A percentile compares a stretch with the other conserved stretches of the same genome.
Evolutionary conservation across 164 flowering plant genomes (phyloP).

Genomic region (Tetrastigma voinierianum): DNA sequence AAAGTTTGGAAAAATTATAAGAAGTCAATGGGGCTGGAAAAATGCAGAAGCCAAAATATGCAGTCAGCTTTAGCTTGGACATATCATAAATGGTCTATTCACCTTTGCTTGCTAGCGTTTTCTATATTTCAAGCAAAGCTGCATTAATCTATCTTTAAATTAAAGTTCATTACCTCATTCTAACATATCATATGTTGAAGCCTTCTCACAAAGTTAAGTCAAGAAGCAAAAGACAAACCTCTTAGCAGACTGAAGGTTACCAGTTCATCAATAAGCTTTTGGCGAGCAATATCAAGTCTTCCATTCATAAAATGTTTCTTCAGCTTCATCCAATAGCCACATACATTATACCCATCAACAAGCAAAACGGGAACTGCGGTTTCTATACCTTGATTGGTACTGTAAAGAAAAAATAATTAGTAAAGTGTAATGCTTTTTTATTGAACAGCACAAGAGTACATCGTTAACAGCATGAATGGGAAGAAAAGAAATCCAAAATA

Average conservation of each 20-base stretch:
- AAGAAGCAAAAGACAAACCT: conserved; percentile 51
- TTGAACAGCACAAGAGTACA: not conserved
- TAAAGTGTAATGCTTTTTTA: not conserved
- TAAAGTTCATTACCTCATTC: no score
- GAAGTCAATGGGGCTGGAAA: no score
- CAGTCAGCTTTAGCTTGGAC: no score
- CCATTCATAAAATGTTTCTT: conserved; percentile 90
- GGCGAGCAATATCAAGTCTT: conserved; percentile 85
- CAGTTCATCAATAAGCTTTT: conserved; percentile 88
- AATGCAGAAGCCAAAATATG: no score
- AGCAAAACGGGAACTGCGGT: conserved; percentile 86
- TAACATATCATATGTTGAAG: not conserved
- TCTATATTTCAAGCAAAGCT: no score
- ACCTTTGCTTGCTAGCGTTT: no score
- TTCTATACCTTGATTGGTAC: conserved; percentile 73
- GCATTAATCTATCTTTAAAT: no score
- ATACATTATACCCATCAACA: conserved; percentile 97
- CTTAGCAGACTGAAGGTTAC: conserved; percentile 63
- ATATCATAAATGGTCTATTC: no score
- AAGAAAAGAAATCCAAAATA: conserved; percentile 2
- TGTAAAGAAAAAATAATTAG: conserved; percentile 29
- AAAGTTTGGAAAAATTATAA: no score
- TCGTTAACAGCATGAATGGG: not conserved
- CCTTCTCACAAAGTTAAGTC: not conserved
- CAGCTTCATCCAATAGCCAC: conserved; percentile 92